Evolutionary conservation across 345 rosid species (phyloP), one percentile per base, ranked within the genome.

Genomic region (Ceriops decandra): DNA sequence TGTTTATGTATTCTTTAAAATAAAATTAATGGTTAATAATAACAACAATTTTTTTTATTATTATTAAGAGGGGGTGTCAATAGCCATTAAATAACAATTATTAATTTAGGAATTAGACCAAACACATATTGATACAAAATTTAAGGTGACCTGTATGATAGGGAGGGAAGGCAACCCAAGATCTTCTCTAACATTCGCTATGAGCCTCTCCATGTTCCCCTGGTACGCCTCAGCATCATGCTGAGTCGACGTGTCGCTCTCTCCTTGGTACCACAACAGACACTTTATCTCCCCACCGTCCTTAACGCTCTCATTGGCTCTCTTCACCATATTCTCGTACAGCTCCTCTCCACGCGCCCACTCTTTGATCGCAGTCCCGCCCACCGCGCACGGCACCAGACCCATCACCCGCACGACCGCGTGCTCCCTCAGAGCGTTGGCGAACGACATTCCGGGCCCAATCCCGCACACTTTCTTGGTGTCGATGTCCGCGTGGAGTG

Each of bases 251-350:
- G 92, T 70, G 80, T 89, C 98, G 75, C 98, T 89, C 79, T 93
- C 96, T 51, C 98, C 98, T 78, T 91, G 97, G 71, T 79, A 93
- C 98, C 97, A 91, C 62, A 93, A 68, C 93, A 88, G 49, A 7
- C 86, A 86, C 82, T 79, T 88, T 42, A 91, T 84, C 80, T 81
- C 90, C 26, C 90, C 95, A 0, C 91, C 89, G 11, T 59, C 66
- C 68, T 68, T 83, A 63, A 75, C 72, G 26, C 95, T 89, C 85
- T 74, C 91, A 21, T 72, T 82, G 33, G 86, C 79, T 36, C 97
- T 85, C 77, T 28, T 82, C 74, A 91, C 84, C 98, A 89, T 91
- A 27, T 31, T 82, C 68, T 86, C 88, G 49, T 93, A 91, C 83
- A 88, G 67, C 36, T 74, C 66, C 67, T 74, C 77, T 69, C 95